Evolutionary conservation across 1,284 basidiomycete species (phyloP).

Genomic region (Mycena sp.): DNA sequence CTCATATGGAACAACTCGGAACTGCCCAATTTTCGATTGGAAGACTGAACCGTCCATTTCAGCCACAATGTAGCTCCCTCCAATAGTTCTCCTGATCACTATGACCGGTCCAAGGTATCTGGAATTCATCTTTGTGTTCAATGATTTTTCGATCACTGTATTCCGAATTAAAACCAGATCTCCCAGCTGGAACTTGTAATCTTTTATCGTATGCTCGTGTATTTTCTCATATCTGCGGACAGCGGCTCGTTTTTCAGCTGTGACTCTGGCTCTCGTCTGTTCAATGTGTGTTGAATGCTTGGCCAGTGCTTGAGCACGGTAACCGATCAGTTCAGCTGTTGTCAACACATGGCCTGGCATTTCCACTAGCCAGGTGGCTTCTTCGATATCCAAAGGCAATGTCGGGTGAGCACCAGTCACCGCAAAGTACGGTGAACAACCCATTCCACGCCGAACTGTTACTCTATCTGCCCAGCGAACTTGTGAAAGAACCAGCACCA

Average conservation of each 20-base stretch:
- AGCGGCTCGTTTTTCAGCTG: background rate
- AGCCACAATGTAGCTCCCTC: constrained; percentile 29
- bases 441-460: constrained; percentile 27
- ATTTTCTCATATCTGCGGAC: background rate
- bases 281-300: background rate
- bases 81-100: constrained; percentile 25
- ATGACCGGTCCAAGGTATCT: too few relatives aligned
- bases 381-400: constrained; percentile 33
- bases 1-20: background rate
- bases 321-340: background rate
- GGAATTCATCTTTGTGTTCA: constrained; percentile 24
- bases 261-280: background rate
- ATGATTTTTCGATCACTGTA: constrained; percentile 24
- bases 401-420: constrained; percentile 31
- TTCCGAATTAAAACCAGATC: constrained; percentile 31
- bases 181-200: constrained; percentile 31
- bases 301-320: background rate
- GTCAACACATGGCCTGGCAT: background rate
- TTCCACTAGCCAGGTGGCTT: constrained; percentile 21
- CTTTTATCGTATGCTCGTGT: constrained; percentile 5
- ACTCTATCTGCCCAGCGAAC: constrained; percentile 38
- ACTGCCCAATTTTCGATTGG: background rate
- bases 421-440: constrained; percentile 34
- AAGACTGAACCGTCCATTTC: constrained; percentile 30
- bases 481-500: constrained; percentile 17